Evolutionary conservation across 768 basidiomycete species (phyloP).

Genomic region (Boletus sensibilis): DNA sequence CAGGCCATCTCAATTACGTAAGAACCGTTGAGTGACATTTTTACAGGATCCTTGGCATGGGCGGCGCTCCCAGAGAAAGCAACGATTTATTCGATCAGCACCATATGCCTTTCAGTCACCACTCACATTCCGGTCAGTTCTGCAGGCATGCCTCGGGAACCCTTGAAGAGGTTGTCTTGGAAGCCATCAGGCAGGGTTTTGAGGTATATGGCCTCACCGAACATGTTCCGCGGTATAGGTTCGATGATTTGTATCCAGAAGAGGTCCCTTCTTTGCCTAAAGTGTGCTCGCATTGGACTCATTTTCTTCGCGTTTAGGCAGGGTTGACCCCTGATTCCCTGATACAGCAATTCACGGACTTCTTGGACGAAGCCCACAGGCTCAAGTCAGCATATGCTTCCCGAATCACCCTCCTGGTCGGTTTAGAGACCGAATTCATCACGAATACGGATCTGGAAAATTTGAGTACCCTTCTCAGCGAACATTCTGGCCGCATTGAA

Average conservation of each 20-base stretch:
- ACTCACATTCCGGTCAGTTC: conserved; percentile 92
- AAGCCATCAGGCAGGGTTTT: conserved; percentile 80
- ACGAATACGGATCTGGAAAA: conserved; percentile 60
- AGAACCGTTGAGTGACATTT: neutral
- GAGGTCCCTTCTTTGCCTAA: conserved; percentile 56
- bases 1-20: conserved; percentile 17
- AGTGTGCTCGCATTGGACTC: conserved; percentile 7
- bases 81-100: neutral
- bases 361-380: conserved; percentile 76
- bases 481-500: conserved; percentile 57
- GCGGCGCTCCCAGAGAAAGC: neutral
- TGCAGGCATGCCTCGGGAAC: conserved; percentile 85
- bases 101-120: conserved; percentile 72
- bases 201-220: conserved; percentile 84
- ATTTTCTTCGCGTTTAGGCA: conserved; percentile 42
- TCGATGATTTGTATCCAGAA: conserved; percentile 87
- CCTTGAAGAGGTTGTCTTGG: conserved; percentile 77
- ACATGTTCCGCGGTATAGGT: conserved; percentile 87
- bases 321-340: conserved; percentile 54
- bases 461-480: conserved; percentile 52
- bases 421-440: conserved; percentile 92
- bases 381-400: conserved; percentile 61
- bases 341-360: conserved; percentile 62
- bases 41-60: conserved; percentile 2
- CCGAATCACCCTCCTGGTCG: conserved; percentile 77